Base-by-base conservation (phyloP, 2,329 filamentous ascomycete species). In the Shiraia bambusicola region DNA sequence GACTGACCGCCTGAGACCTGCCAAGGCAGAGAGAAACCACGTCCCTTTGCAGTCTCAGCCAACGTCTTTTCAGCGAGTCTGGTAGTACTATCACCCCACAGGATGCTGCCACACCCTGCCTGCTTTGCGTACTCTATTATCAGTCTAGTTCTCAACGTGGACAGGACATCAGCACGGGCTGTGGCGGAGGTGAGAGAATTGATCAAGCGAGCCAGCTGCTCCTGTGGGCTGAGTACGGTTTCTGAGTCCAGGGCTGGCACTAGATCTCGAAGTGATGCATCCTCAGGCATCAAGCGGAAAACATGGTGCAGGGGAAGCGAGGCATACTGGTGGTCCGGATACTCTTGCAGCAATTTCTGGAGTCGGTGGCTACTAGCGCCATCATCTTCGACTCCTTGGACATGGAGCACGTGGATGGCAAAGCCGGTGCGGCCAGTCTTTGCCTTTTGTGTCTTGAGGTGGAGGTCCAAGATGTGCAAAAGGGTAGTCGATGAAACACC, bases 81-180 rank as follows among this genome's bases (percentile, higher is more conserved):
- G 4, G 90, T 96, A 14, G 93, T 95, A 52, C 83, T 94, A 69
- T 92, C 84, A 15, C 88, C 91, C 68, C 93, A 85, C 1, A 97
- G 70, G 29, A 97, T 77, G 10, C 82, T 83, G 50, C 85, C 80
- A 64, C 84, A 93, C 10, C 63, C 70, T 19, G 77, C 70, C 12
- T 72, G 66, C 47, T 79, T 76, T 8, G 65, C 65, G 19, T 64
- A 47, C 31, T 66, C 58, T 6, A 89, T 73, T 24, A 96, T 77
- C 4, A 95, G 72, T 53, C 87, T 82, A 6, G 82, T 85, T 25
- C 84, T 76, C 17, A 97, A 74, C 17, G 89, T 80, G 11, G 81
- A 77, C 19, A 84, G 69, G 4, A 95, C 73, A 63, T 98, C 93
- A 13, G 82, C 76, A 51, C 81, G 81, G 1, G 90, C 87, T 2